Percentiles rank a stretch among this genome's conserved stretches.
phyloP scores from a whole-genome alignment of 441 rosid genomes.

The Raphanus hybrid region DNA sequence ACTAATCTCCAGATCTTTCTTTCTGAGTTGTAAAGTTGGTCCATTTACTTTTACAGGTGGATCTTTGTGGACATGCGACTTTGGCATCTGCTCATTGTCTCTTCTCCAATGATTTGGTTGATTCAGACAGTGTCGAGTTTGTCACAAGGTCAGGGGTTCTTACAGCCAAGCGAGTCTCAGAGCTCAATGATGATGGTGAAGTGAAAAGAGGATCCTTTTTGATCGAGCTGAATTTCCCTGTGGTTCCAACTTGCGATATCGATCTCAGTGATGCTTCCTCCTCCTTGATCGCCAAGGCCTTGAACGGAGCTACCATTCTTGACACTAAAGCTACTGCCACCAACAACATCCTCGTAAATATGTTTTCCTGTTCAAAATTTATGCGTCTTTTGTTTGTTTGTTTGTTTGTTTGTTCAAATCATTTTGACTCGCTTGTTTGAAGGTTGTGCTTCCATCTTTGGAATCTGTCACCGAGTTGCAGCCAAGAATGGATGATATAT shows the following conservation, averaged over 20 bases:
- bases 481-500: constrained; percentile 58
- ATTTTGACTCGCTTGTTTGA: not conserved
- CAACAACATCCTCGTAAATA: constrained; percentile 58
- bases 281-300: constrained; percentile 52
- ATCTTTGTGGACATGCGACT: constrained; percentile 87
- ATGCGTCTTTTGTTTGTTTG: constrained; percentile 21
- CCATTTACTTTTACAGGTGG: no score
- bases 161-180: constrained; percentile 55
- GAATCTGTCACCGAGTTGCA: constrained; percentile 57
- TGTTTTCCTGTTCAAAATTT: constrained; percentile 29
- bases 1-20: no score
- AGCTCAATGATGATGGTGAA: constrained; percentile 42
- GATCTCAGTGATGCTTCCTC: constrained; percentile 27
- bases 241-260: constrained; percentile 42
- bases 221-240: constrained; percentile 70
- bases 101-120: constrained; percentile 57
- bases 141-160: constrained; percentile 74
- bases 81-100: constrained; percentile 77
- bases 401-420: not conserved
- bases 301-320: constrained; percentile 55
- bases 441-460: constrained; percentile 69
- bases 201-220: constrained; percentile 38
- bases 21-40: no score
- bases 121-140: constrained; percentile 64
- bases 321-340: constrained; percentile 60